Evolutionary conservation across 768 basidiomycete species (phyloP), one percentile per base, ranked within the genome.

Genomic region (Dictyophora rubrovolvata): DNA sequence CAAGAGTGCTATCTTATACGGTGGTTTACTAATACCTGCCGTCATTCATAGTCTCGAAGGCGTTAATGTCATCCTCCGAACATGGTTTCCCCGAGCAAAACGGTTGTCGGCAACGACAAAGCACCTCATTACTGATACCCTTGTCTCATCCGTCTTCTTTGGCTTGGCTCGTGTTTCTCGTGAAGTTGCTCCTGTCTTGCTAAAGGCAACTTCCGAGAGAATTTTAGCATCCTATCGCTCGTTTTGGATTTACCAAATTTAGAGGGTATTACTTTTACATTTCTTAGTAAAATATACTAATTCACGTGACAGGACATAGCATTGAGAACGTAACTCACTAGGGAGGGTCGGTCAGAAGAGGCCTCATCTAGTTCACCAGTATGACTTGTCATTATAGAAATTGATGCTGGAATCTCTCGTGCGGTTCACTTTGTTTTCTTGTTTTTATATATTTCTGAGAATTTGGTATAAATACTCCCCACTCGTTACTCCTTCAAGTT

Each of bases 21-120:
- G 74, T 1, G 83, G 79, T 0, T 77, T 93, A 10, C 77, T 87
- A 0, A 70, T 71, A 1, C 74, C 78, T 21, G 78, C 80, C 0
- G 72, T 77, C 0, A 65, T 85, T 52, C 92, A 93, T 67, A 73
- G 78, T 2, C 75, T 75, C 2, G 84, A 89, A 61, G 91, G 90
- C 0, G 63, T 72, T 49, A 70, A 72, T 5, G 62, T 86, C 17
- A 67, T 89, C 14, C 77, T 76, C 71, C 76, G 76, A 20, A 77
- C 73, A 1, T 82, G 79, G 71, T 42, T 14, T n/a, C 42, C 42
- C n/a, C 12, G 14, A 12, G 11, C 11, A 42, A 42, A 42, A 42
- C 42, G 5, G 5, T 42, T 42, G n/a, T 42, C 42, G 12, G 5
- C 4, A n/a, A 5, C 42, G 42, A n/a, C 11, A 4, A 42, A 42